These are phyloP conservation scores for Beauveria brongniartii DNA, from an alignment of 2,329 filamentous ascomycete genomes.

Conservation along the genomic window DNA sequence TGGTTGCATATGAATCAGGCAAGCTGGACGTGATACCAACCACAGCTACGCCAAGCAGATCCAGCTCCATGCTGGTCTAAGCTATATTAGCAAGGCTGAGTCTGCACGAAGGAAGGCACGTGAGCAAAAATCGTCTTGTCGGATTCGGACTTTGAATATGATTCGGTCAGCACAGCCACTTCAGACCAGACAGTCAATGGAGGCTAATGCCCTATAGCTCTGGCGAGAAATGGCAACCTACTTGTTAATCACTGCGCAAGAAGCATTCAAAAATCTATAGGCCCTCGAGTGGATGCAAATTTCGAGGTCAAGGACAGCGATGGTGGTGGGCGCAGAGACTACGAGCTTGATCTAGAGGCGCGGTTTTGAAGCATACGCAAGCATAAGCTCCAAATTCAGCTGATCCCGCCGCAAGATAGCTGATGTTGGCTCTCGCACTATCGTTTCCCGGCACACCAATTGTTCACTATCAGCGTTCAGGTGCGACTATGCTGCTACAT, in stretches of 20 bases:
- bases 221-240: neutral
- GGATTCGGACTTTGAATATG: neutral
- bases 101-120: neutral
- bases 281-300: neutral
- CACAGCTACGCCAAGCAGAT: neutral
- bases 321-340: neutral
- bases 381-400: neutral
- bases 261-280: neutral
- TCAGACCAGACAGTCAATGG: neutral
- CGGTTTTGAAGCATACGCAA: neutral
- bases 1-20: neutral
- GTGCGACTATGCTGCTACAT: neutral
- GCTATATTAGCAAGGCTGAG: neutral
- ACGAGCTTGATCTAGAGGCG: neutral
- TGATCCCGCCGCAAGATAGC: neutral
- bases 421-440: neutral
- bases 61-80: neutral
- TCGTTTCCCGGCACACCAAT: neutral
- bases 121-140: neutral
- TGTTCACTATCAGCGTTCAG: neutral
- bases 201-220: neutral
- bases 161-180: neutral
- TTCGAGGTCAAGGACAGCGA: neutral
- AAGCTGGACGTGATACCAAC: neutral
- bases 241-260: neutral